Evolutionary conservation across 2,329 filamentous ascomycete genomes (phyloP).

Genomic region (Berkeleyomyces rouxiae): DNA sequence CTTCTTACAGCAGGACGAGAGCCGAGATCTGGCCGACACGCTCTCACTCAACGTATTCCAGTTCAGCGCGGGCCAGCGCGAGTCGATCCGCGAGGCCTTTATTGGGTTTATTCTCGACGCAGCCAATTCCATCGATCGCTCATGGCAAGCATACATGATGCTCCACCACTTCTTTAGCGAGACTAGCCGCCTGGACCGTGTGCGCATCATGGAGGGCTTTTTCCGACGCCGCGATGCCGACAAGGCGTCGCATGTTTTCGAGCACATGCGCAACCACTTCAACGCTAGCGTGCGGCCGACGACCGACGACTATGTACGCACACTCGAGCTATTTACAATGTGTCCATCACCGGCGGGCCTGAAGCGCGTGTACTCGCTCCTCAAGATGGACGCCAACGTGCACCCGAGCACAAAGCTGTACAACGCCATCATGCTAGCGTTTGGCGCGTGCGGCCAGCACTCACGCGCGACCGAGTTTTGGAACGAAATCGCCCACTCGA

Average conservation of each 20-base stretch:
- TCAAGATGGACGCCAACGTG: slow-evolving; percentile 78
- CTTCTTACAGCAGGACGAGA: slow-evolving; percentile 60
- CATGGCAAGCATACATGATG: slow-evolving; percentile 51
- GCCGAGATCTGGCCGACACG: slow-evolving; percentile 64
- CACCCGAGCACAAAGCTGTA: slow-evolving; percentile 59
- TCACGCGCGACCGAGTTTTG: slow-evolving; percentile 60
- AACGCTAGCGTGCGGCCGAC: slow-evolving; percentile 48
- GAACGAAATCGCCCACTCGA: slow-evolving; percentile 63
- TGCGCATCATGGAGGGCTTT: slow-evolving; percentile 64
- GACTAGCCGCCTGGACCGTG: slow-evolving; percentile 47
- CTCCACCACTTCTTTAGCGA: slow-evolving; percentile 48
- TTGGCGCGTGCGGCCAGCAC: slow-evolving; percentile 51
- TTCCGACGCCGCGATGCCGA: slow-evolving; percentile 63
- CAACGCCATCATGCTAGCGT: slow-evolving; percentile 78
- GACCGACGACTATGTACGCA: slow-evolving; percentile 57
- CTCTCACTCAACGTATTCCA: slow-evolving; percentile 58
- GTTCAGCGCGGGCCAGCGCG: slow-evolving; percentile 54
- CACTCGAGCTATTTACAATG: slow-evolving; percentile 58
- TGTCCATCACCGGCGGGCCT: slow-evolving; percentile 41
- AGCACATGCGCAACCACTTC: slow-evolving; percentile 75
- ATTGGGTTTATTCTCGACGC: slow-evolving; percentile 50
- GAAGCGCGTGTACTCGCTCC: slow-evolving; percentile 71
- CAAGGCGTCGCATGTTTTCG: slow-evolving; percentile 74
- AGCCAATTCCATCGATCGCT: slow-evolving; percentile 42
- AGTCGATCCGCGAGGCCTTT: slow-evolving; percentile 47